Conservation (phyloP, 2,329 filamentous ascomycete species). For the Colletotrichum zoysiae region DNA sequence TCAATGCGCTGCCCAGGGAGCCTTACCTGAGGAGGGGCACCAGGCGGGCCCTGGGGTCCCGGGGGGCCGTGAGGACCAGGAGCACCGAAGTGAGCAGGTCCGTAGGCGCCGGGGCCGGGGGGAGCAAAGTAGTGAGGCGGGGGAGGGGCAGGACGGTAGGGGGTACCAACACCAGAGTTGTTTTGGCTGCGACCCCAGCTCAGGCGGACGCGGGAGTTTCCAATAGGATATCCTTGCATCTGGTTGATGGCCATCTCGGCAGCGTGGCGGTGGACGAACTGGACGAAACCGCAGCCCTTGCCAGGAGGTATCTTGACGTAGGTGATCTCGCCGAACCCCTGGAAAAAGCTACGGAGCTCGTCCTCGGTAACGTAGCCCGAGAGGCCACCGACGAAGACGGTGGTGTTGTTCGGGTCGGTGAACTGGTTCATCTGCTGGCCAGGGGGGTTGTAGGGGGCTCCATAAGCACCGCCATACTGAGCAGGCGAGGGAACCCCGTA, state of each 20-base stretch:
- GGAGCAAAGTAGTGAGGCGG: constrained; percentile 65
- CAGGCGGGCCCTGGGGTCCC: constrained; percentile 52
- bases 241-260: constrained; percentile 99
- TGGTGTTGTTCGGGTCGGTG: constrained; percentile 99
- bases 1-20: not conserved
- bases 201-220: constrained; percentile 96
- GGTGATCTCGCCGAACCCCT: constrained; percentile 98
- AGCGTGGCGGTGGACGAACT: constrained; percentile 98
- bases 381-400: constrained; percentile 96
- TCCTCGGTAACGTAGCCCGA: constrained; percentile 99
- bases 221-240: constrained; percentile 99
- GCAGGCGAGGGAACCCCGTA: constrained; percentile 44
- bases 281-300: constrained; percentile 98
- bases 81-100: constrained; percentile 62
- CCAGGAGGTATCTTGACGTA: constrained; percentile 99
- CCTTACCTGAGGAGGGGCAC: constrained; percentile 48
- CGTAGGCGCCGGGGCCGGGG: constrained; percentile 58
- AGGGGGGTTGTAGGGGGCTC: constrained; percentile 40
- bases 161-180: constrained; percentile 98
- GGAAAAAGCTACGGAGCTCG: constrained; percentile 99
- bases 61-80: constrained; percentile 60
- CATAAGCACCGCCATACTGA: constrained; percentile 39
- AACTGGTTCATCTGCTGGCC: constrained; percentile 90
- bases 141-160: constrained; percentile 91
- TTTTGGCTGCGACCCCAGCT: constrained; percentile 99